phyloP scores from a whole-genome alignment of 2,329 filamentous ascomycete genomes.

The Botrytis cinerea region DNA sequence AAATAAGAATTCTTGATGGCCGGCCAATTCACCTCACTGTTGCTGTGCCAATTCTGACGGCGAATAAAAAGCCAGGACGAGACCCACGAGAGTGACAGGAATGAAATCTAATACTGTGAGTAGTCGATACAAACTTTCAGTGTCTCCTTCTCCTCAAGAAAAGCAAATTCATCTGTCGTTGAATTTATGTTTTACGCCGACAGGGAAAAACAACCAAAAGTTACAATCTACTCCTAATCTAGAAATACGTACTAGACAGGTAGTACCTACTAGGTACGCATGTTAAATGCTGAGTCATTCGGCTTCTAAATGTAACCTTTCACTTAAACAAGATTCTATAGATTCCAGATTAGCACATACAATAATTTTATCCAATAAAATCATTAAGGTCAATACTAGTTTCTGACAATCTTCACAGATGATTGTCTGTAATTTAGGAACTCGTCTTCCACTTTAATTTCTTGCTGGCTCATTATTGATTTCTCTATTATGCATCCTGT shows the following conservation, averaged over 20 bases:
- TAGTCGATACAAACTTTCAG: not conserved
- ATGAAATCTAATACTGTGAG: not conserved
- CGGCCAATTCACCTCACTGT: not conserved
- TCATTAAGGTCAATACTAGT: not conserved
- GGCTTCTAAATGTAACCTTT: not conserved
- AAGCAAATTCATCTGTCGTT: not conserved
- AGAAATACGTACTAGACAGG: not conserved
- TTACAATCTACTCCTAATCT: not conserved
- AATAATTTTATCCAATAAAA: not conserved
- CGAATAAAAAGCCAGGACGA: not conserved
- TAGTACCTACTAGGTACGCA: not conserved
- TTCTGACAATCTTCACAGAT: not conserved
- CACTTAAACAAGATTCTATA: not conserved
- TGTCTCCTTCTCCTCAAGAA: not conserved
- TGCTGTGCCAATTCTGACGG: not conserved
- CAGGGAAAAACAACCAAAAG: not conserved
- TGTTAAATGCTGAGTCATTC: not conserved
- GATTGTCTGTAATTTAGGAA: not conserved
- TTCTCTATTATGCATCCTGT: not conserved
- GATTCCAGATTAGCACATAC: not conserved
- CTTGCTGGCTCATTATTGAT: not conserved
- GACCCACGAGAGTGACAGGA: not conserved
- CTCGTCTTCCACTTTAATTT: not conserved
- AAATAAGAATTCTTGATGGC: not conserved
- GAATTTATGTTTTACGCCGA: not conserved